Evolutionary conservation across 345 rosid species (phyloP).

Genomic region (Xanthoceras sorbifolium): DNA sequence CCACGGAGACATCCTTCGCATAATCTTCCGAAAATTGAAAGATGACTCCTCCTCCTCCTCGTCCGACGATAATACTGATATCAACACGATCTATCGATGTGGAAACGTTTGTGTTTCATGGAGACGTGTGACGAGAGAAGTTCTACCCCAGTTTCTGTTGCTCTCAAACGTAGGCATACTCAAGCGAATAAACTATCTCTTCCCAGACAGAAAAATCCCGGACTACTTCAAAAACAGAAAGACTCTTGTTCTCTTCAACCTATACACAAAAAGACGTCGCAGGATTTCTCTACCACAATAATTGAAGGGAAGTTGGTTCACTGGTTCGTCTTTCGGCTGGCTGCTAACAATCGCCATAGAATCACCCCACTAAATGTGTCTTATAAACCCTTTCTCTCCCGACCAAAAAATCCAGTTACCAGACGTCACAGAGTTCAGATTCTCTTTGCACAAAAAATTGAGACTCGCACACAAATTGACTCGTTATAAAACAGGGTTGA

Average conservation of each 20-base stretch:
- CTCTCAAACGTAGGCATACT: no score
- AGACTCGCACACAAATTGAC: no score
- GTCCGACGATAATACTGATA: not conserved
- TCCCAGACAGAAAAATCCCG: no score
- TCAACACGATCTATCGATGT: not conserved
- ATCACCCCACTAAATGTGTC: no score
- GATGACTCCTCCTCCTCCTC: no score
- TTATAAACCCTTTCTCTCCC: no score
- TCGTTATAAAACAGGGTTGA: no score
- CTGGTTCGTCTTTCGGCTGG: not conserved
- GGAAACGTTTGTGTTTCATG: conserved; percentile 5
- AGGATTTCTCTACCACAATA: not conserved
- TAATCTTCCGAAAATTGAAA: not conserved
- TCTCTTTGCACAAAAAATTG: no score
- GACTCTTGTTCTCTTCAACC: not conserved
- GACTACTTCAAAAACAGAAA: not conserved
- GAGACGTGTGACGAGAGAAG: not conserved
- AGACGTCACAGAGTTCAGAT: no score
- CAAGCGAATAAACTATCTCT: no score
- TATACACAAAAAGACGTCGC: not conserved
- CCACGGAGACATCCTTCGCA: not conserved
- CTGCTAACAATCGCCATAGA: not conserved
- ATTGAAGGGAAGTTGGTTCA: not conserved
- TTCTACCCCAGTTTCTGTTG: not conserved
- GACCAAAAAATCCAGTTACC: no score